Evolutionary conservation across 2,329 filamentous ascomycete species (phyloP), one percentile per base, ranked within the genome.

Genomic region (Exophiala calicioides): DNA sequence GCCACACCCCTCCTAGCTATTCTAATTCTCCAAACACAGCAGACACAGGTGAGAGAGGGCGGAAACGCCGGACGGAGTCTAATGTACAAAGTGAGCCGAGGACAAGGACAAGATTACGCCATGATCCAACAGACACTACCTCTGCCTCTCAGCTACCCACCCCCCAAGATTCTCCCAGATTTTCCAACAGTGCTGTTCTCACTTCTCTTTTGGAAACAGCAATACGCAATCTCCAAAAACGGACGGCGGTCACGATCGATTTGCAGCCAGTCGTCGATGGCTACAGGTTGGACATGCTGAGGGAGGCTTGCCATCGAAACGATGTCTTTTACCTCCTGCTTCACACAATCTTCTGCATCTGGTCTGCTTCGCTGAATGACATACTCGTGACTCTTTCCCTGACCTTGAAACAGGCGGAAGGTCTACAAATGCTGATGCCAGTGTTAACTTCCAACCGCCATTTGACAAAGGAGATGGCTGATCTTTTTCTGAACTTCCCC

Each of bases 261-360:
- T 21, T 26, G 19, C 8, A 2, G 9, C 24, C 31, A 7, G 34
- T 21, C 19, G 7, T 50, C n/a, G 44, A 50, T 23, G 16, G 20
- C 16, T 15, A 5, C 8, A 39, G 52, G 18, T 16, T 51, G 4
- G 32, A 21, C 5, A 41, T 86, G 5, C 66, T 90, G 9, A 59
- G 55, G 19, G 68, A 79, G 18, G 85, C 85, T 1, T 84, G 81
- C 53, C 32, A 52, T 1, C 57, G 61, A 0, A 63, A 73, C 3
- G 86, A 90, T 61, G 52, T 70, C 35, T 80, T 86, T 59, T 90
- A 84, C 60, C 57, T 89, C 38, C 70, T 76, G 4, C 61, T 23
- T 5, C 52, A 55, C 37, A 3, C 16, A 5, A 19, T 47, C n/a
- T 52, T 26, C 19, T 47, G 42, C 35, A 13, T 24, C 9, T 46